Base-by-base conservation (phyloP, 345 rosid genomes). In the Alliaria petiolata region DNA sequence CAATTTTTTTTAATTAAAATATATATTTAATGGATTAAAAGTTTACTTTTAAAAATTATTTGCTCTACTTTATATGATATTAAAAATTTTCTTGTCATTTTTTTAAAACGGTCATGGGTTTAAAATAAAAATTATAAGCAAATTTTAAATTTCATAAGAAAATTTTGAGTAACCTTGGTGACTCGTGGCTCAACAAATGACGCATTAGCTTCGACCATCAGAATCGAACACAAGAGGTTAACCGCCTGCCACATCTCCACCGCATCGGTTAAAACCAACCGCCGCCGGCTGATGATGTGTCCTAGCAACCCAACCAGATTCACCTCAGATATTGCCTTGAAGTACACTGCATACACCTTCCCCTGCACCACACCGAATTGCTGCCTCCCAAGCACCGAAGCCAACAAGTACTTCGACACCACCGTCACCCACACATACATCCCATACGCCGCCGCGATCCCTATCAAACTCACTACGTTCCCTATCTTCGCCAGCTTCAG, bases 361-460 rank as follows among this genome's bases (percentile, higher is more conserved):
- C 97, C 89, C 84, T 89, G 95, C 59, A 84, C 87, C 56, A 84
- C 51, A 15, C 79, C 86, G 4, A 81, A 83, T 63, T 84, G 95
- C 34, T 81, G 87, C 77, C 86, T 81, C 3, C 95, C 87, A 67
- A 91, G 57, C 38, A 76, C 71, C 28, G 72, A 53, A 0, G 81
- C 81, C 57, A 93, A 46, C 15, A 86, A 76, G 65, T 87, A 75
- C 74, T 88, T 84, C 10, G 95, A 87, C 16, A 84, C 39, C 44
- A 93, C 82, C 16, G 92, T 86, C 12, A 93, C 88, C 97, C 98
- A 93, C 35, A 83, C 72, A 51, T 92, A 78, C 85, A 69, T 89
- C 54, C 98, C 96, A 46, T 82, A 87, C 4, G 92, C 92, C 5
- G 76, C 76, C 0, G 85, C 75, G 11, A 86, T 78, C 20, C 89